phyloP scores from a whole-genome alignment of 1,139 yeast genomes.

The Kurtzmaniella quercitrusa region DNA sequence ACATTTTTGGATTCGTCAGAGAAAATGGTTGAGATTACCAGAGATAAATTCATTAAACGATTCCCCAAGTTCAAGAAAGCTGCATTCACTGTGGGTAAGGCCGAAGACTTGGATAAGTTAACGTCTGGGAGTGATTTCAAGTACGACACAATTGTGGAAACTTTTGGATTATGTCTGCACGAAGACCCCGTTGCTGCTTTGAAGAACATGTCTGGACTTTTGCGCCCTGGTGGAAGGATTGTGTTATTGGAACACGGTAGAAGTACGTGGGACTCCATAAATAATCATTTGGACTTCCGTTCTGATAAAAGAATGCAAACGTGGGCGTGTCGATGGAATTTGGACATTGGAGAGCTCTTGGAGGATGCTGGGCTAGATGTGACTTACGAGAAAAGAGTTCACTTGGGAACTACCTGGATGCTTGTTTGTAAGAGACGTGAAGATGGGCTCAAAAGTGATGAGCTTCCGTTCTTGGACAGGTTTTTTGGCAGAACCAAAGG shows the following conservation, averaged over 20 bases:
- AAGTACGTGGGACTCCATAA: conserved; percentile 73
- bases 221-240: conserved; percentile 90
- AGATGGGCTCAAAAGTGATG: conserved; percentile 46
- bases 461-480: conserved; percentile 42
- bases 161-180: conserved; percentile 94
- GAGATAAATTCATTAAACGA: conserved; percentile 62
- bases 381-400: conserved; percentile 73
- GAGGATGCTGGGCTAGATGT: conserved; percentile 83
- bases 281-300: conserved; percentile 75
- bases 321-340: conserved; percentile 98
- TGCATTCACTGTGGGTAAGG: conserved; percentile 88
- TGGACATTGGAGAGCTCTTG: conserved; percentile 83
- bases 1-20: conserved; percentile 83
- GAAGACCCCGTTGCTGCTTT: conserved; percentile 86
- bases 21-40: conserved; percentile 82
- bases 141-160: conserved; percentile 89
- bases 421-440: conserved; percentile 70
- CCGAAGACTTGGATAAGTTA: conserved; percentile 71
- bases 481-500: conserved; percentile 29
- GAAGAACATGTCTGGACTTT: conserved; percentile 62
- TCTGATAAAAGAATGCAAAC: conserved; percentile 80
- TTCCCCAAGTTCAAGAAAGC: conserved; percentile 68
- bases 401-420: conserved; percentile 94
- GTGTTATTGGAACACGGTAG: conserved; percentile 90
- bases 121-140: conserved; percentile 46